These are phyloP conservation scores for Tylopilus sp. DNA, from an alignment of 1,284 basidiomycete species.

Conservation along the genomic window DNA sequence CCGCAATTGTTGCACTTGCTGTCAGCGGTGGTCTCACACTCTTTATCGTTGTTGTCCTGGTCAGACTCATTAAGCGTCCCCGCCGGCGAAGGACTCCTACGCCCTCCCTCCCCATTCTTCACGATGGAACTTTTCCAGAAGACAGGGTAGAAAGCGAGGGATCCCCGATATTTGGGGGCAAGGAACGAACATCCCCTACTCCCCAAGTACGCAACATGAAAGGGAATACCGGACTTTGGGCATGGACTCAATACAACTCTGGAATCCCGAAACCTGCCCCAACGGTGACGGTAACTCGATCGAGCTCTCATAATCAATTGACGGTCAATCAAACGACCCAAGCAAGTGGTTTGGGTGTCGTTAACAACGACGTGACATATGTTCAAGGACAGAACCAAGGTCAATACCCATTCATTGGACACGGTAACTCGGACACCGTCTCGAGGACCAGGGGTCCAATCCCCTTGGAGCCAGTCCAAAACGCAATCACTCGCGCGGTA, in stretches of 20 bases:
- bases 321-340: slow-evolving; percentile 3
- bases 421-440: slow-evolving; percentile 15
- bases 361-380: neutral
- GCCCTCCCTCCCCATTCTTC: slow-evolving; percentile 70
- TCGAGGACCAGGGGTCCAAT: slow-evolving; percentile 26
- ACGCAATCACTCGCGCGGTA: slow-evolving; percentile 38
- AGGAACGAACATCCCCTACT: slow-evolving; percentile 57
- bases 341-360: neutral
- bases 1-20: slow-evolving; percentile 55
- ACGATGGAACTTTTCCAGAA: slow-evolving; percentile 50
- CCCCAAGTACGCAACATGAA: slow-evolving; percentile 32
- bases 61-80: slow-evolving; percentile 49
- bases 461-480: slow-evolving; percentile 38
- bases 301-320: slow-evolving; percentile 20
- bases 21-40: slow-evolving; percentile 58
- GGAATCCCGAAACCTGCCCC: slow-evolving; percentile 35
- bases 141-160: slow-evolving; percentile 49
- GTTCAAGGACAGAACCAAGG: slow-evolving; percentile 16
- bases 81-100: slow-evolving; percentile 51
- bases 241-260: slow-evolving; percentile 66
- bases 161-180: slow-evolving; percentile 73
- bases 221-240: slow-evolving; percentile 44
- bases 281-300: slow-evolving; percentile 27
- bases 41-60: slow-evolving; percentile 51
- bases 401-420: slow-evolving; percentile 27